Conservation (phyloP, 768 basidiomycete species). For the Mrakia gelida region DNA sequence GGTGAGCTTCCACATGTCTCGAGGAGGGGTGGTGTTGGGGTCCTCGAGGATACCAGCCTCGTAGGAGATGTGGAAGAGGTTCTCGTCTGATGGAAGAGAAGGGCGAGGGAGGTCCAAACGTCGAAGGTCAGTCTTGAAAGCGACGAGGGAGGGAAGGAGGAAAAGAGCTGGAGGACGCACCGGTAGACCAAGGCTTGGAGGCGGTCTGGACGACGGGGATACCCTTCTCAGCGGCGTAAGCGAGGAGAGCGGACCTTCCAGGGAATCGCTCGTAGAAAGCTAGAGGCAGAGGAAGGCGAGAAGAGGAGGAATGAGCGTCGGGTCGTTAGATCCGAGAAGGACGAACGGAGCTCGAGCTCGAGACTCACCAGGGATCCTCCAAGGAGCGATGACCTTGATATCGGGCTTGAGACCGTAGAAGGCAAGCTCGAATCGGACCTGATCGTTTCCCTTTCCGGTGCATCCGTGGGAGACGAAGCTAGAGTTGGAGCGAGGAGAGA, state of each 20-base stretch:
- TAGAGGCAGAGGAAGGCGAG: slow-evolving; percentile 38
- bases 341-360: neutral
- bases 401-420: slow-evolving; percentile 98
- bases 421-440: slow-evolving; percentile 97
- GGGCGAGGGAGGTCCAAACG: neutral
- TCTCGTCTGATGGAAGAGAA: slow-evolving; percentile 61
- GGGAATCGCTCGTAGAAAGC: slow-evolving; percentile 98
- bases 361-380: slow-evolving; percentile 80
- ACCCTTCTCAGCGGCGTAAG: slow-evolving; percentile 76
- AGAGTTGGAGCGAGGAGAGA: neutral
- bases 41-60: slow-evolving; percentile 99
- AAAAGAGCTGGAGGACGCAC: slow-evolving; percentile 35
- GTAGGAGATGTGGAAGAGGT: slow-evolving; percentile 99
- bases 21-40: slow-evolving; percentile 86
- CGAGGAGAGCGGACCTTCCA: slow-evolving; percentile 86
- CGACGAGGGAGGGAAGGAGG: neutral
- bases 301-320: neutral
- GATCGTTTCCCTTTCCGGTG: slow-evolving; percentile 99
- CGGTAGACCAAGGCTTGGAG: slow-evolving; percentile 96
- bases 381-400: slow-evolving; percentile 98
- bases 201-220: slow-evolving; percentile 94
- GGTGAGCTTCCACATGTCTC: slow-evolving; percentile 99
- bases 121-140: neutral
- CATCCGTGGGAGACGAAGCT: slow-evolving; percentile 97
- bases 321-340: too few relatives aligned